Evolutionary conservation across 352 stramenopile species (phyloP), one percentile per base, ranked within the genome.

Genomic region (Globisporangium spinosum): DNA sequence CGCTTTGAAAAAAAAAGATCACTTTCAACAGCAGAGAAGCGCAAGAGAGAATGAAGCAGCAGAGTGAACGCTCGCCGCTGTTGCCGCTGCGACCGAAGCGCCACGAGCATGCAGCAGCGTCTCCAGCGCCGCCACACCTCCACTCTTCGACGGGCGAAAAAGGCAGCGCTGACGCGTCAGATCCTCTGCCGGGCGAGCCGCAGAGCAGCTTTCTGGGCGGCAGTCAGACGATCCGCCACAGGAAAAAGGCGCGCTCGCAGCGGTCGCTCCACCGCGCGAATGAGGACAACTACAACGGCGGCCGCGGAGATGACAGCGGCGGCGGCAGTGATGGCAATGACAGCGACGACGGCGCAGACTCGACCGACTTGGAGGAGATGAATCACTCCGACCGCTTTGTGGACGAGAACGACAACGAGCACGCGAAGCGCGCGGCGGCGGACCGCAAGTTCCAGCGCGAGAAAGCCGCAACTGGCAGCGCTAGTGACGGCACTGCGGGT

Each of bases 161-260:
- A 38, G 34, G 7, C 34, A 38, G 8, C 34, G 7, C 9, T 38
- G 34, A 12, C 34, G 34, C 34, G 34, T 38, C 34, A 10, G 34
- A 38, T 12, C 34, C 34, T 9, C 40, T 34, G 17, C 59, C 62
- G 22, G 27, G 22, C 9, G 49, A 58, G 32, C 60, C 27, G 60
- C 60, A 65, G 27, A 13, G 22, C 6, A 69, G 64, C 64, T 64
- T 64, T 22, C 13, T 64, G 20, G 56, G 58, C 64, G 56, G 3
- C 55, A 49, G 43, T 9, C 51, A 62, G 13, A 57, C 64, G 27
- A 69, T 64, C 45, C 64, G 55, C n/a, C 57, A 69, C 40, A 56
- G 64, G 2, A 69, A 69, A 20, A 69, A 69, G 64, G 23, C 64
- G 12, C 64, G 56, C 45, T 45, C 58, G 56, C 64, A 67, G 45